Base-by-base conservation (phyloP, 2,329 filamentous ascomycete genomes). In the Ascochyta rabiei region DNA sequence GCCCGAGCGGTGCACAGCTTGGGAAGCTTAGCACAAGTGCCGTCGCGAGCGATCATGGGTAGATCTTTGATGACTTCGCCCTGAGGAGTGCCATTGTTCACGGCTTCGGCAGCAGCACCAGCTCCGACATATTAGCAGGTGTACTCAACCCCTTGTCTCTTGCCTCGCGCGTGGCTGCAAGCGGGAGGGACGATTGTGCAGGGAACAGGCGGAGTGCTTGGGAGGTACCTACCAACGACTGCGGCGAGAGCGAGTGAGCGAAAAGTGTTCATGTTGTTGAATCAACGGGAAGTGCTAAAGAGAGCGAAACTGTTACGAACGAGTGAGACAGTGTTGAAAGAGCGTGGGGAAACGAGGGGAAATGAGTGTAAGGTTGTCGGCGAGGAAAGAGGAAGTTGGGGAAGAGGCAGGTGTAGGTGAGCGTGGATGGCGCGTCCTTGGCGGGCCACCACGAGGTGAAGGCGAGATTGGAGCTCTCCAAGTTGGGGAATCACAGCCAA, bases 1-100 rank as follows among this genome's bases (percentile, higher is more conserved):
- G 45, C 64, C 6, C 53, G 13, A n/a, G 53, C 62, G 7, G 66
- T 68, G 48, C 67, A 70, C 15, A 70, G 57, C 43, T 52, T 56
- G 13, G 64, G 61, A 16, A 61, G 53, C 57, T 50, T 42, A 4
- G 48, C 21, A 21, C 64, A 67, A 48, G 24, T 35, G 26, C 26
- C 38, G 16, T 55, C 49, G 34, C 57, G 56, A 46, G 54, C 38
- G 35, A 33, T 42, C 35, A 62, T 43, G 19, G 51, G 56, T 2
- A 39, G 26, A 44, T 45, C 31, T 8, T 33, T 30, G 38, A 48
- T 30, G 21, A 46, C 43, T 13, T 59, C 45, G 12, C 48, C 44
- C 13, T 56, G 18, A 8, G 51, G 48, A 34, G 21, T 48, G 31
- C 43, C 49, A 2, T 60, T 51, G 39, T 48, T n/a, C 31, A 43